Conservation (phyloP, 148 eudicot species). For the Rhododendron ovatum region DNA sequence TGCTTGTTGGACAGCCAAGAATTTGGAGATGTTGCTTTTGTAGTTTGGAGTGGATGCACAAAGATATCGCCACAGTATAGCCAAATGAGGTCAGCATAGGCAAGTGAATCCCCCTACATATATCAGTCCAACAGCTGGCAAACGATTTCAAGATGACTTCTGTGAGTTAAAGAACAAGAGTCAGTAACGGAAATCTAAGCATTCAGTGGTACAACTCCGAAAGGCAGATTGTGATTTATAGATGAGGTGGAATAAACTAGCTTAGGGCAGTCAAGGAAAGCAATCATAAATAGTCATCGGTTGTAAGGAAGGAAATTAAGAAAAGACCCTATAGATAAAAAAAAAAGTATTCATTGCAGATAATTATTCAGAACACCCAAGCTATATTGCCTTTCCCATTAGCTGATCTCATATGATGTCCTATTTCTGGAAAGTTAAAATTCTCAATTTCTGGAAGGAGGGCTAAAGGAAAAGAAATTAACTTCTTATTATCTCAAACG, state of each 20-base stretch:
- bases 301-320: not conserved
- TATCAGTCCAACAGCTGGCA: not conserved
- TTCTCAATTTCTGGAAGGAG: not conserved
- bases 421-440: not conserved
- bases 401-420: not conserved
- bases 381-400: not conserved
- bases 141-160: not conserved
- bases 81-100: not conserved
- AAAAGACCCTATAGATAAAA: not conserved
- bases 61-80: not conserved
- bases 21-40: not conserved
- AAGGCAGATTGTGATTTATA: not conserved
- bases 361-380: not conserved
- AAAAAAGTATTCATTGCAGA: not conserved
- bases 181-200: not conserved
- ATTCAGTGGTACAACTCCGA: not conserved
- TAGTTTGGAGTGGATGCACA: not conserved
- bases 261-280: not conserved
- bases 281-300: not conserved
- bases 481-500: not conserved
- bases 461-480: not conserved
- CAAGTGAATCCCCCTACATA: not conserved
- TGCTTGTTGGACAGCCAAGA: not conserved
- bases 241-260: not conserved
- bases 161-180: not conserved